Evolutionary conservation across 2,329 filamentous ascomycete genomes (phyloP), one percentile per base, ranked within the genome.

Genomic region (Didymella pomorum): DNA sequence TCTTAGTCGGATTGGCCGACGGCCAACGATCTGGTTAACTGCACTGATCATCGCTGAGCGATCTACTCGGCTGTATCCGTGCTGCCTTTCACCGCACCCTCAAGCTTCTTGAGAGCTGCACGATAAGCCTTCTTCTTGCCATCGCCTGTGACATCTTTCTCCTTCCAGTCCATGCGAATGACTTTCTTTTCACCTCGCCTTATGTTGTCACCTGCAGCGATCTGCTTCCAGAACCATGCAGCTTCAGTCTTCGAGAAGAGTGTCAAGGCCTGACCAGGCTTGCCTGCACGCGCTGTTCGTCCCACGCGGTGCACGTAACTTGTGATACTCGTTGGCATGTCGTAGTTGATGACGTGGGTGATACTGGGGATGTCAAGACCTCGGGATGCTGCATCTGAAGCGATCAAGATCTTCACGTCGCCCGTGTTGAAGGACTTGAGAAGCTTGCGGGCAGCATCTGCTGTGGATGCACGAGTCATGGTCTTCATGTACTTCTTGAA

Each of bases 241-340:
- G 89, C 93, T 78, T 99, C 93, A 2, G 85, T 84, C 67, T 93
- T 89, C 4, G 88, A 89, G 47, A 96, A 88, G 12, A 99, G 79
- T 0, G 93, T 97, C 91, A 93, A 97, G 0, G 94, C 92, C 46
- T 87, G 83, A 1, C 94, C 94, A 1, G 79, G 66, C 53, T 87
- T 86, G 1, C 90, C 92, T 0, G 92, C 95, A 73, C 93, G 85
- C 0, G 94, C 94, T 0, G 94, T 97, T 56, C 95, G 87, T 35
- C 95, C 94, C 1, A 97, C 92, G 39, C 95, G 89, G 75, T 98
- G 95, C 4, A 98, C 88, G 69, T 98, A 98, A 23, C 88, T 89
- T 6, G 89, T 90, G 31, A 93, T 81, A 70, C 89, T 93, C 4
- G 87, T 84, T 0, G 94, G 94, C 50, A 97, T 84, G 74, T 97